Conservation (phyloP, 2,329 filamentous ascomycete genomes). For the Dothistroma septosporum region DNA sequence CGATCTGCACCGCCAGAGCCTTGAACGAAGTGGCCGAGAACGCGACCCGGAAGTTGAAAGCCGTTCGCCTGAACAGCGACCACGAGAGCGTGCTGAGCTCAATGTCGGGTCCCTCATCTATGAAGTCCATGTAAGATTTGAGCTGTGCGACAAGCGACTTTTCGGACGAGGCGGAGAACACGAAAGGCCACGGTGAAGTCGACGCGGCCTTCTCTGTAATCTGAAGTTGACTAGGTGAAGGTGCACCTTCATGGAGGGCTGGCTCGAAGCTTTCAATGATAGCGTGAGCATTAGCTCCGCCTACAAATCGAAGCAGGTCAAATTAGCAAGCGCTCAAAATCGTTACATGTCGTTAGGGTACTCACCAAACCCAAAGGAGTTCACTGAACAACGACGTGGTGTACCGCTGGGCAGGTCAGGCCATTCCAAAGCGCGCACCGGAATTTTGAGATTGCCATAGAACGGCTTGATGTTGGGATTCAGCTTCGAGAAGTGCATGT, state of each 20-base stretch:
- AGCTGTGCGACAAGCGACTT: neutral
- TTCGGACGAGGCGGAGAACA: slow-evolving; percentile 2
- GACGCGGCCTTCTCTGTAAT: too few species aligned
- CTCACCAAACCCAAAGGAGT: slow-evolving; percentile 25
- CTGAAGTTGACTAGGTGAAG: neutral
- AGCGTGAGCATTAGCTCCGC: slow-evolving; percentile 24
- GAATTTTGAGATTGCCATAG: slow-evolving; percentile 16
- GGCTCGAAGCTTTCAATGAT: slow-evolving; percentile 18
- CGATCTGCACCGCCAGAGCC: neutral
- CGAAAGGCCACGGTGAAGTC: neutral
- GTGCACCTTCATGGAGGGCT: neutral
- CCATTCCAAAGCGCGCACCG: slow-evolving; percentile 24
- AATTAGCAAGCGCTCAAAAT: too few species aligned
- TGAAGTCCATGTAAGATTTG: neutral
- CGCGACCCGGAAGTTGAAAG: neutral
- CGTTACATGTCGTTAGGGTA: too few species aligned
- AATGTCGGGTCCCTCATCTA: slow-evolving; percentile 1
- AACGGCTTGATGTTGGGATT: slow-evolving; percentile 29
- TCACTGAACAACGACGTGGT: slow-evolving; percentile 14
- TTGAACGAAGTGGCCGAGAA: neutral
- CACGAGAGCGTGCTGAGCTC: slow-evolving; percentile 17
- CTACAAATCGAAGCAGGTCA: too few species aligned
- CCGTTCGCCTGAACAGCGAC: too few species aligned
- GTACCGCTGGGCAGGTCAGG: slow-evolving; percentile 16
- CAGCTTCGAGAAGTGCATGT: slow-evolving; percentile 24